Evolutionary conservation across 2,329 filamentous ascomycete genomes (phyloP).

Genomic region (Falciphora oryzae): DNA sequence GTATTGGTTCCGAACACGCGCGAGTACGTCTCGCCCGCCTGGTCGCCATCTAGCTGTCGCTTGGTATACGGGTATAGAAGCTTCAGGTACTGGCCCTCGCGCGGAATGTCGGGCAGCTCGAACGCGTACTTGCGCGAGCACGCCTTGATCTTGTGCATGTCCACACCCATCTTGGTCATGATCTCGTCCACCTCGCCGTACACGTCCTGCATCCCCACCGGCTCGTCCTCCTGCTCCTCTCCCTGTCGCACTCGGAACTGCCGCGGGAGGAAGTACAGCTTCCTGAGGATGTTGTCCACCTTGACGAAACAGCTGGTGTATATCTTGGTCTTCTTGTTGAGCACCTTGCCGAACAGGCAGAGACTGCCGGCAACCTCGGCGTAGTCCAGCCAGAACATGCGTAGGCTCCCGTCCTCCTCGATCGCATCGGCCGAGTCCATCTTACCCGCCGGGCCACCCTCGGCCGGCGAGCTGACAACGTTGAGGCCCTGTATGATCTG

Average conservation of each 20-base stretch:
- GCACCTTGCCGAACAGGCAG: slow-evolving; percentile 92
- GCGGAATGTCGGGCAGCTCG: slow-evolving; percentile 80
- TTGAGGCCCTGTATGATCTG: slow-evolving; percentile 81
- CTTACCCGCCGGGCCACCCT: slow-evolving; percentile 66
- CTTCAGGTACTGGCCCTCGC: slow-evolving; percentile 87
- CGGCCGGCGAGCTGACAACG: slow-evolving; percentile 65
- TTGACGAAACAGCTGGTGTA: slow-evolving; percentile 95
- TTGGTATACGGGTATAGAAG: slow-evolving; percentile 94
- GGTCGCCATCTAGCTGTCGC: slow-evolving; percentile 62
- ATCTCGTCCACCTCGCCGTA: slow-evolving; percentile 84
- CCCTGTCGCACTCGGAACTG: slow-evolving; percentile 49
- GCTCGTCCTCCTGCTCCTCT: slow-evolving; percentile 60
- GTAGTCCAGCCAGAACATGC: slow-evolving; percentile 97
- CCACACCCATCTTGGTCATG: slow-evolving; percentile 82
- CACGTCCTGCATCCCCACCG: slow-evolving; percentile 81
- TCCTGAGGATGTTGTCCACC: slow-evolving; percentile 87
- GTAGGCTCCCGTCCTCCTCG: slow-evolving; percentile 87
- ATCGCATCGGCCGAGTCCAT: slow-evolving; percentile 77
- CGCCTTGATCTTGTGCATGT: slow-evolving; percentile 88
- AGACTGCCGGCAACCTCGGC: slow-evolving; percentile 86
- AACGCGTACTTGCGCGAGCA: slow-evolving; percentile 93
- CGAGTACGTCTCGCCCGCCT: slow-evolving; percentile 82
- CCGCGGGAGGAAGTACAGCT: slow-evolving; percentile 87
- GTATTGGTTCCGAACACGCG: slow-evolving; percentile 93
- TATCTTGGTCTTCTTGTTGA: slow-evolving; percentile 72